Percentiles rank a stretch among this genome's conserved stretches.
Conservation (phyloP, 805 yeast species). For the Zygotorulaspora danielsina region DNA sequence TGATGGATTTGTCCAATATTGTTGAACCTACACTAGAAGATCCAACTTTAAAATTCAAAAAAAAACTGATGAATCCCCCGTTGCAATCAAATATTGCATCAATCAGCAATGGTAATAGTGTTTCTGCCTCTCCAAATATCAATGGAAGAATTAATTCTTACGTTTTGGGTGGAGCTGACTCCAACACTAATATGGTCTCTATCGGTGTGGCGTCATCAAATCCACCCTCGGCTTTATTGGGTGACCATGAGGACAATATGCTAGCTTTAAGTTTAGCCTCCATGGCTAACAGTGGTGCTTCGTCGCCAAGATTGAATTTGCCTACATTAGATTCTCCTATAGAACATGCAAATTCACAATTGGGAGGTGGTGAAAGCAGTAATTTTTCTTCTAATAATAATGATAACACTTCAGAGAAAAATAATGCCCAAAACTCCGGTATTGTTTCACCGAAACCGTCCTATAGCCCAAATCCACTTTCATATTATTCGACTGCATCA, state of each 20-base stretch:
- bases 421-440: slow-evolving; percentile 12
- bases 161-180: slow-evolving; percentile 2
- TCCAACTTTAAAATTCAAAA: slow-evolving; percentile 31
- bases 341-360: slow-evolving; percentile 15
- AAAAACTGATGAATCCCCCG: slow-evolving; percentile 16
- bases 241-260: slow-evolving; percentile 35
- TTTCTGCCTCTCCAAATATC: slow-evolving; percentile 9
- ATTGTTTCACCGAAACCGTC: slow-evolving; percentile 26
- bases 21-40: slow-evolving; percentile 38
- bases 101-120: slow-evolving; percentile 2
- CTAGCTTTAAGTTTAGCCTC: slow-evolving; percentile 35
- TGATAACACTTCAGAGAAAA: slow-evolving; percentile 6
- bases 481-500: slow-evolving; percentile 18
- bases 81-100: slow-evolving; percentile 9
- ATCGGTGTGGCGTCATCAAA: slow-evolving; percentile 14
- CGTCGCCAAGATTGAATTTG: slow-evolving; percentile 33
- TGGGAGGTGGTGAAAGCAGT: slow-evolving; percentile 3
- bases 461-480: slow-evolving; percentile 22
- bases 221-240: slow-evolving; percentile 23
- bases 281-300: slow-evolving; percentile 36
- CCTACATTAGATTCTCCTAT: slow-evolving; percentile 29
- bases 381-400: slow-evolving; percentile 1
- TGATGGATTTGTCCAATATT: slow-evolving; percentile 37
- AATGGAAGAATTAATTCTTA: slow-evolving; percentile 2
- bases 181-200: slow-evolving; percentile 10